phyloP scores from a whole-genome alignment of 2,329 filamentous ascomycete genomes.

The Ophiostoma piceae region DNA sequence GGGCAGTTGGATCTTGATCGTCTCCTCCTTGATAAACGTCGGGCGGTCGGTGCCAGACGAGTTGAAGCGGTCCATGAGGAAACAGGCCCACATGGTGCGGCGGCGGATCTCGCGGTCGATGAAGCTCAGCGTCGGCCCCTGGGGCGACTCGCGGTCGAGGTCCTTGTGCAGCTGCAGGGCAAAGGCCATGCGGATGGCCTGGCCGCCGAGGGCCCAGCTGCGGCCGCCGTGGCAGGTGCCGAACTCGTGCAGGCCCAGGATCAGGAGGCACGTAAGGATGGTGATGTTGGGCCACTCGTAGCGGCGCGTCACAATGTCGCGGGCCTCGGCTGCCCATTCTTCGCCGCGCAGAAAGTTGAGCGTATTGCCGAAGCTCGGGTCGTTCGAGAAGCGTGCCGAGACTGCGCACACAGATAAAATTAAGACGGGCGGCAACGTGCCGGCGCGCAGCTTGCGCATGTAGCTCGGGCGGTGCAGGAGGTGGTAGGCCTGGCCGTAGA shows the following conservation, averaged over 20 bases:
- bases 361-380: constrained; percentile 65
- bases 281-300: constrained; percentile 97
- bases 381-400: constrained; percentile 88
- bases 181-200: constrained; percentile 95
- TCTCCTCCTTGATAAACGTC: constrained; percentile 84
- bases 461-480: constrained; percentile 95
- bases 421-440: constrained; percentile 80
- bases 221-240: constrained; percentile 93
- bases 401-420: constrained; percentile 92
- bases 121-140: constrained; percentile 67
- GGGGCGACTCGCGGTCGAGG: constrained; percentile 71
- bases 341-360: constrained; percentile 81
- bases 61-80: constrained; percentile 95
- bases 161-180: constrained; percentile 91
- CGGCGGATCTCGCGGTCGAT: constrained; percentile 89
- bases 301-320: constrained; percentile 77
- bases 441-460: constrained; percentile 71
- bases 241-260: constrained; percentile 90
- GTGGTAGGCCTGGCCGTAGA: constrained; percentile 94
- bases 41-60: constrained; percentile 91
- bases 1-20: constrained; percentile 81
- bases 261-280: constrained; percentile 81
- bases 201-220: constrained; percentile 92
- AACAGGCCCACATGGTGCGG: constrained; percentile 97
- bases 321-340: constrained; percentile 81